Percentiles rank a stretch among this genome's conserved stretches.
Evolutionary conservation across 306 rosid species (phyloP).

Genomic region (Carpinus fangiana): DNA sequence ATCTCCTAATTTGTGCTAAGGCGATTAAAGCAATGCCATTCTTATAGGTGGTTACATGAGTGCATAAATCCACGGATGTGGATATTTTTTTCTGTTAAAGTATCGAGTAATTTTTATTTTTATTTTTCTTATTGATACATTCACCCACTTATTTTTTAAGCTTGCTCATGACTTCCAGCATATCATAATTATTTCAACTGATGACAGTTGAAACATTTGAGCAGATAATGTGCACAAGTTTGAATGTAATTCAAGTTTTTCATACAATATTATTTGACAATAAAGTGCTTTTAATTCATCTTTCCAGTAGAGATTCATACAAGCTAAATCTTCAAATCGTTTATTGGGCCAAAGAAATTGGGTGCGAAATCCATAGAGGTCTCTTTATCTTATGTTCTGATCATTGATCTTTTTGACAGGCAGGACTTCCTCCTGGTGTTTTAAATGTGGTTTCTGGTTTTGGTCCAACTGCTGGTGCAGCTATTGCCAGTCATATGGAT

Average conservation of each 20-base stretch:
- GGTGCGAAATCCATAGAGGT: neutral
- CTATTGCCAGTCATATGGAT: constrained; percentile 93
- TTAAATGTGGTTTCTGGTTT: constrained; percentile 80
- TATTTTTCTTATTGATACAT: neutral
- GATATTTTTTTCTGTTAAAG: neutral
- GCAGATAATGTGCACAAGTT: neutral
- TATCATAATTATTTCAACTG: neutral
- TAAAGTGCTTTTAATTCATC: neutral
- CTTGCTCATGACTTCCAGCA: neutral
- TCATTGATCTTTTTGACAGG: constrained; percentile 50
- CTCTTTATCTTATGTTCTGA: constrained; percentile 10
- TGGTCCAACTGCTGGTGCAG: constrained; percentile 96
- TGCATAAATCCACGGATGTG: neutral
- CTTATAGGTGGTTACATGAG: neutral
- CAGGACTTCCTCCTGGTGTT: constrained; percentile 93
- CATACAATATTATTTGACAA: neutral
- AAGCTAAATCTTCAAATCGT: neutral
- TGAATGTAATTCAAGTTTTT: neutral
- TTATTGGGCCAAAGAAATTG: neutral
- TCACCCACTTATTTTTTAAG: too few relatives aligned
- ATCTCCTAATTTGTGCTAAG: neutral
- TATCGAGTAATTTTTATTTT: neutral
- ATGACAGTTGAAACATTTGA: neutral
- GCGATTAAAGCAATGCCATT: neutral
- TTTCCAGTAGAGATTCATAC: too few relatives aligned